Evolutionary conservation across 2,329 filamentous ascomycete species (phyloP), one percentile per base, ranked within the genome.

Genomic region (Alternaria ventricosa): DNA sequence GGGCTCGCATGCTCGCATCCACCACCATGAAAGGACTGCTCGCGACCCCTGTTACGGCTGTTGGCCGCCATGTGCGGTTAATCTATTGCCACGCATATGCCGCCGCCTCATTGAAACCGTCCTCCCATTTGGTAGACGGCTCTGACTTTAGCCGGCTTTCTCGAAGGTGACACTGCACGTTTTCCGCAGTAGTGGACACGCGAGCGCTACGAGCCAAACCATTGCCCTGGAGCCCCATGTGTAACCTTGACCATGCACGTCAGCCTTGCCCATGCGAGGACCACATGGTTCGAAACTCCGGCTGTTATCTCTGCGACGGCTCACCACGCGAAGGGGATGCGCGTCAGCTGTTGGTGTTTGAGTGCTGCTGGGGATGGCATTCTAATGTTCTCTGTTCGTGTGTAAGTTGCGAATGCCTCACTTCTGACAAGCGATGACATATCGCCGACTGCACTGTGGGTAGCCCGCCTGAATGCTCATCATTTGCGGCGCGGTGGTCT

Each of bases 261-360:
- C 65, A 70, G 68, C 68, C 68, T 67, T 66, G 68, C 60, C 27
- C 33, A 65, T 49, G 43, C 54, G 47, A 50, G 18, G 13, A 62
- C 41, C 44, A 58, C 60, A 59, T 43, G 41, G 46, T 28, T 54
- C n/a, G 33, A 49, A 63, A 57, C 15, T 36, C 28, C 55, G 49
- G 54, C 44, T 30, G 46, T 51, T 51, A 46, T 51, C 30, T 20
- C 47, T 41, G 55, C 55, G 23, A 44, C 22, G 30, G 15, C 13
- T 53, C 50, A 58, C 55, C 22, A 47, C 47, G 7, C 55, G 27
- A 28, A 36, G n/a, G 22, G 28, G 15, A 28, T 57, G 49, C 27
- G 27, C 25, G 13, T 53, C 22, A 46, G 49, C 12, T 54, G 49
- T 55, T 59, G 22, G 30, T 45, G 33, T 11, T 28, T 36, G 23